Evolutionary conservation across 495 filamentous ascomycete genomes (phyloP), one percentile per base, ranked within the genome.

Genomic region (Tuber indicum): DNA sequence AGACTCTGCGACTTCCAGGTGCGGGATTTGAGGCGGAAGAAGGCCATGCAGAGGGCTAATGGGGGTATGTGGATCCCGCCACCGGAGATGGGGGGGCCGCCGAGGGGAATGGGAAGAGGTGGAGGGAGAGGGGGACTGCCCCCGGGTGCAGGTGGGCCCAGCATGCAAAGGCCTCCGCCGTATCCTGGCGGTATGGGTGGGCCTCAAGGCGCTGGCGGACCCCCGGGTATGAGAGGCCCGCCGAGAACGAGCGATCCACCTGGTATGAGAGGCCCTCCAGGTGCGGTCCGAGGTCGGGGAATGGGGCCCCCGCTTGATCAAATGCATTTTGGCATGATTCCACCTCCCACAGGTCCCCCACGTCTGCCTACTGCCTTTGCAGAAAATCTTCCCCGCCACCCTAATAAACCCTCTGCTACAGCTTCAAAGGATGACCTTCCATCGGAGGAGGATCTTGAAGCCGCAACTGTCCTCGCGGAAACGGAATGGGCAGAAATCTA

Each of bases 1-100:
- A 90, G 95, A 19, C 82, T 97, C n/a, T 90, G 91, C 21, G 90
- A 92, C 75, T 99, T 97, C 83, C 89, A 92, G 19, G 89, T 90
- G 3, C 89, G 89, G 72, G 96, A 99, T 84, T 87, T 93, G 21
- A 88, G 87, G 71, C 87, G 96, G 71, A 99, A 99, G 82, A 86
- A 72, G 42, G 82, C 69, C 62, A 78, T 43, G 83, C 84, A 76
- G 58, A 80, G 69, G 71, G 79, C 84, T 2, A 85, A 87, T 62
- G 89, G 89, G 23, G 86, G 86, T 14, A 85, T 87, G 47, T 91
- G 90, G 90, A 87, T 84, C 74, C 91, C 91, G 1, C 85, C 86
- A 46, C 85, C 87, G 10, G 88, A 85, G 26, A 84, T 90, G 77
- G 86, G 85, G 72, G 82, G 82, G 1, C 82, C 79, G 6, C 82